phyloP scores from a whole-genome alignment of 1,284 basidiomycete species.

The Cystobasidiaceae sp. region DNA sequence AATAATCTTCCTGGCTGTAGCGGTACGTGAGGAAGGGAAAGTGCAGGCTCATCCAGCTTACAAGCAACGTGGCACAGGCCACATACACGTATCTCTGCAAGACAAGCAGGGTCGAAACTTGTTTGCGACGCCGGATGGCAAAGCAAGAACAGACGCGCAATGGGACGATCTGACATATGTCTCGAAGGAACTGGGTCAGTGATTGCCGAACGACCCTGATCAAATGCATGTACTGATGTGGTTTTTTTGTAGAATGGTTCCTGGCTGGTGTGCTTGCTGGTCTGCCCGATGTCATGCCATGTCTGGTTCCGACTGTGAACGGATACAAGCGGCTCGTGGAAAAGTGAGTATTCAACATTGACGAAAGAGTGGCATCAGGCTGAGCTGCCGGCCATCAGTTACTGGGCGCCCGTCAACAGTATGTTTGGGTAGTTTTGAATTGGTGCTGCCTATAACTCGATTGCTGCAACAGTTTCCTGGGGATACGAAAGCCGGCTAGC shows the following conservation, averaged over 20 bases:
- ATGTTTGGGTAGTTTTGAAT: background rate
- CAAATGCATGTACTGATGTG: background rate
- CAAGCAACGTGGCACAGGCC: slow-evolving; percentile 51
- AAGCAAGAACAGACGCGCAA: slow-evolving; percentile 62
- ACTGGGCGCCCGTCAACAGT: slow-evolving; percentile 41
- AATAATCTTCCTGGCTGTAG: slow-evolving; percentile 37
- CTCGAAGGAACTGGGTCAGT: slow-evolving; percentile 73
- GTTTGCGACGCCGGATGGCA: slow-evolving; percentile 64
- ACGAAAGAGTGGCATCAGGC: background rate
- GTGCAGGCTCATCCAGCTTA: background rate
- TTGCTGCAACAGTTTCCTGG: slow-evolving; percentile 61
- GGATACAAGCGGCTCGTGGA: slow-evolving; percentile 86
- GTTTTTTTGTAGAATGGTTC: slow-evolving; percentile 52
- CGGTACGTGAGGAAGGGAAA: slow-evolving; percentile 55
- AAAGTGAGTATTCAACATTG: slow-evolving; percentile 1
- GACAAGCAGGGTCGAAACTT: slow-evolving; percentile 66
- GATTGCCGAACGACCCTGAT: background rate
- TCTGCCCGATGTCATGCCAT: slow-evolving; percentile 61
- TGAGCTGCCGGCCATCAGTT: slow-evolving; percentile 22
- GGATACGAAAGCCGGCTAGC: slow-evolving; percentile 92
- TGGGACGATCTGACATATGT: slow-evolving; percentile 77
- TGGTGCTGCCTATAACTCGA: background rate
- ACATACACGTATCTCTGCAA: slow-evolving; percentile 83
- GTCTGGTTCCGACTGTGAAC: slow-evolving; percentile 44
- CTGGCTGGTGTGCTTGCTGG: slow-evolving; percentile 84